Base-by-base conservation (phyloP, 1,284 basidiomycete species). In the Sporisorium exsertum region DNA sequence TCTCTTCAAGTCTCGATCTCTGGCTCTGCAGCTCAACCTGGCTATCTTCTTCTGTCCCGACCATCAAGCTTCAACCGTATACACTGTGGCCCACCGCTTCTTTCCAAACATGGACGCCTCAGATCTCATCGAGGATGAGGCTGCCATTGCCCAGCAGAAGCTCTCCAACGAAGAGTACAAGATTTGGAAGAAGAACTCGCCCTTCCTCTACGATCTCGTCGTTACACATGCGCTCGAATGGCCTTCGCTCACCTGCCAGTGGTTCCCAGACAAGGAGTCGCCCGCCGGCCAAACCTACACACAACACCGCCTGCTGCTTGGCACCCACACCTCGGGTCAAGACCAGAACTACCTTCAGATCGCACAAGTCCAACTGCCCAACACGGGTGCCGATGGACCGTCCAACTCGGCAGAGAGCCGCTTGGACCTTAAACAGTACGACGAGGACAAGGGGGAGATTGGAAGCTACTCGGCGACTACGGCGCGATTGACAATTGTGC, bases 181-280 rank as follows among this genome's bases (percentile, higher is more conserved):
- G 69, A 83, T 85, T 49, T 85, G 84, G 84, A 85, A 84, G 71
- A 85, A 85, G 57, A 84, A 85, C 61, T 86, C 85, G 56, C 86
- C 85, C 9, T 97, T 97, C 87, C 90, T 98, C 27, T 99, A 99
- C 87, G 96, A 99, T 87, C 89, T 96, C 22, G 94, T 99, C 77
- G 93, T 99, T 81, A 98, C 96, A 0, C 95, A 98, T 85, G 96
- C 97, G 27, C 89, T 99, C 59, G 95, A 97, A 86, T 99, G 97
- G 97, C 97, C 97, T 18, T 94, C 92, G 81, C 86, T 99, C 81
- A 99, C 97, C 3, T 95, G 94, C 86, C 97, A 99, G 87, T 99
- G 97, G 97, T 94, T 99, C 86, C 97, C 97, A 0, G 96, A 99
- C 88, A 92, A 92, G 86, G 94, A 97, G 49, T 60, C 75, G 29